Evolutionary conservation across 2,329 filamentous ascomycete species (phyloP).

Genomic region (Cladosporium austrohemisphaericum): DNA sequence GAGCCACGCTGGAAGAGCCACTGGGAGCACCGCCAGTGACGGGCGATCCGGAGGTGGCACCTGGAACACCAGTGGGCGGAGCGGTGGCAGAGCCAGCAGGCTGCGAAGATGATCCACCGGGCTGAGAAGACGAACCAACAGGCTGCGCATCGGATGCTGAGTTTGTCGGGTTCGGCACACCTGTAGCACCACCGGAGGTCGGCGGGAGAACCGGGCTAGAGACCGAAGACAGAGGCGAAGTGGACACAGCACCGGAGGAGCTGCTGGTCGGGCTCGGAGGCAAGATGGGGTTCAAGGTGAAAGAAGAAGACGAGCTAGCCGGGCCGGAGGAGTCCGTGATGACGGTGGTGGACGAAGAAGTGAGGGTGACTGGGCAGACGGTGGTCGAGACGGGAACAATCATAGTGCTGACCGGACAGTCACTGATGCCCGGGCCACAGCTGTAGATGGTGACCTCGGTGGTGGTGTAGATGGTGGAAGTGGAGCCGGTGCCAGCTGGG

Average conservation of each 20-base stretch:
- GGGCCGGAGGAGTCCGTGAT: slow-evolving; percentile 4
- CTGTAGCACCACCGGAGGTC: background rate
- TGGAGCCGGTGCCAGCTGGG: slow-evolving; percentile 31
- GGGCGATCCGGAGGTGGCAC: slow-evolving; percentile 1
- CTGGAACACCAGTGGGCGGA: background rate
- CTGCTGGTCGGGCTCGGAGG: slow-evolving; percentile 10
- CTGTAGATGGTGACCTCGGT: slow-evolving; percentile 41
- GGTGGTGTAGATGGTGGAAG: slow-evolving; percentile 42
- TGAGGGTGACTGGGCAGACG: slow-evolving; percentile 40
- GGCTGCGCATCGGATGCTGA: background rate
- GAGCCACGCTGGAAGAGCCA: background rate
- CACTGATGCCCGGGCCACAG: slow-evolving; percentile 37
- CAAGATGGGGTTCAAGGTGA: slow-evolving; percentile 4
- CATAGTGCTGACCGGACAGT: slow-evolving; percentile 41
- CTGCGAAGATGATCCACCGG: background rate
- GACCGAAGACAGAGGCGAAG: slow-evolving; percentile 8
- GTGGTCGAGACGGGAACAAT: slow-evolving; percentile 41
- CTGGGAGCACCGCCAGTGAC: background rate
- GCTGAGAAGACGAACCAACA: background rate
- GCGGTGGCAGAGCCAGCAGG: background rate
- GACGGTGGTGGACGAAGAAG: slow-evolving; percentile 20
- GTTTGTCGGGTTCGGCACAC: background rate
- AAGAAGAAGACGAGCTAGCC: background rate
- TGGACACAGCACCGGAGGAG: background rate
- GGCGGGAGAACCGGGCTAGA: slow-evolving; percentile 9